phyloP scores from a whole-genome alignment of 2,329 filamentous ascomycete species.

The Ophiostoma pallidulum region DNA sequence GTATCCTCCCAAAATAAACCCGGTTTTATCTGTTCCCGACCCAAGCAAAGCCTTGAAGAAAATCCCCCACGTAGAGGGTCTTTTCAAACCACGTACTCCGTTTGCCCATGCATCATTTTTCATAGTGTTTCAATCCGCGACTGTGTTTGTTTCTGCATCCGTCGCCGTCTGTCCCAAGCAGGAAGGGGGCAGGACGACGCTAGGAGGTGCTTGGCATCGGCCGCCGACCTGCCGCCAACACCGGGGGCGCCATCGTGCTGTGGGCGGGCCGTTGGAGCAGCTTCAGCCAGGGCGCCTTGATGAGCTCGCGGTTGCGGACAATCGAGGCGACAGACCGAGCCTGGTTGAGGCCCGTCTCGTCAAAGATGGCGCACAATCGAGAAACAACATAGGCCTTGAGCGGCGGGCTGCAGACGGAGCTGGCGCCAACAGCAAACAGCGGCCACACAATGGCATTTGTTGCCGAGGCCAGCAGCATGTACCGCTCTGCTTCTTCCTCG shows the following conservation, averaged over 20 bases:
- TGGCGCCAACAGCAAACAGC: conserved; percentile 39
- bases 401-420: conserved; percentile 32
- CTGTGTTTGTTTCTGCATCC: neutral
- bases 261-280: neutral
- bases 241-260: neutral
- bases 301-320: conserved; percentile 29
- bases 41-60: too few species aligned
- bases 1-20: too few species aligned
- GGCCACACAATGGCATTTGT: conserved; percentile 43
- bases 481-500: conserved; percentile 32
- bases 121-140: neutral
- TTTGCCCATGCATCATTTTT: neutral
- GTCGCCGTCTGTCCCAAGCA: too few species aligned
- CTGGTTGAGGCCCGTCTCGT: conserved; percentile 37
- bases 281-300: conserved; percentile 14
- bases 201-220: neutral
- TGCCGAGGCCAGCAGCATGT: conserved; percentile 39
- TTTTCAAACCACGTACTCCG: neutral
- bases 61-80: too few species aligned
- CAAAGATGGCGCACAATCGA: conserved; percentile 34
- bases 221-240: neutral
- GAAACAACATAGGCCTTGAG: conserved; percentile 36
- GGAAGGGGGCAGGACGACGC: too few species aligned
- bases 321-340: conserved; percentile 34
- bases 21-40: too few species aligned